Evolutionary conservation across 495 filamentous ascomycete species (phyloP).

Genomic region (Parmelia sp.): DNA sequence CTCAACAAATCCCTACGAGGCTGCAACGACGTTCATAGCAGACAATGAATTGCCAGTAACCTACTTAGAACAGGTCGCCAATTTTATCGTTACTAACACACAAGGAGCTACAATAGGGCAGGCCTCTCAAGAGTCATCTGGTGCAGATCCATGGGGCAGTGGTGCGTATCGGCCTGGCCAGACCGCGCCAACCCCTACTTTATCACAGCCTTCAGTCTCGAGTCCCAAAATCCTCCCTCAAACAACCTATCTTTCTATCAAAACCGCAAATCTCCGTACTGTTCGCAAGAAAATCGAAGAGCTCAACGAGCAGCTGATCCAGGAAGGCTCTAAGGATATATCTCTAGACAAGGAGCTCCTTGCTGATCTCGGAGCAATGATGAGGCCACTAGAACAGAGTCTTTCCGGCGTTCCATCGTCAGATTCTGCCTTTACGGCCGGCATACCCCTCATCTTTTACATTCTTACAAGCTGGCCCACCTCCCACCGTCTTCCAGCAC

Average conservation of each 20-base stretch:
- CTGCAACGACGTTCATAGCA: slow-evolving; percentile 83
- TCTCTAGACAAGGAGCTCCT: slow-evolving; percentile 68
- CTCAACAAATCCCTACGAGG: slow-evolving; percentile 87
- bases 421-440: slow-evolving; percentile 36
- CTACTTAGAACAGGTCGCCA: slow-evolving; percentile 88
- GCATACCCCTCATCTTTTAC: slow-evolving; percentile 56
- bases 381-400: slow-evolving; percentile 49
- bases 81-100: slow-evolving; percentile 88
- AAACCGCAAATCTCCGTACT: slow-evolving; percentile 51
- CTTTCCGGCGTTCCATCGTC: slow-evolving; percentile 20
- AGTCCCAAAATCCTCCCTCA: slow-evolving; percentile 68
- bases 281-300: slow-evolving; percentile 69
- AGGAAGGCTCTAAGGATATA: slow-evolving; percentile 62
- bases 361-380: slow-evolving; percentile 48
- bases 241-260: slow-evolving; percentile 72
- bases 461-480: slow-evolving; percentile 72
- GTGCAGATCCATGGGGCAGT: slow-evolving; percentile 67
- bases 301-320: slow-evolving; percentile 60
- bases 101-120: slow-evolving; percentile 75
- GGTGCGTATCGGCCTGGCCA: slow-evolving; percentile 75
- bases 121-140: slow-evolving; percentile 36
- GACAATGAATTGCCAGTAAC: slow-evolving; percentile 85
- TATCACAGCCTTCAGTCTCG: slow-evolving; percentile 32
- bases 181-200: slow-evolving; percentile 28
- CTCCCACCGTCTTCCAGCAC: slow-evolving; percentile 66